Percentiles rank a stretch among this genome's conserved stretches.
phyloP scores from a whole-genome alignment of 345 rosid genomes.

The Lagerstroemia speciosa region DNA sequence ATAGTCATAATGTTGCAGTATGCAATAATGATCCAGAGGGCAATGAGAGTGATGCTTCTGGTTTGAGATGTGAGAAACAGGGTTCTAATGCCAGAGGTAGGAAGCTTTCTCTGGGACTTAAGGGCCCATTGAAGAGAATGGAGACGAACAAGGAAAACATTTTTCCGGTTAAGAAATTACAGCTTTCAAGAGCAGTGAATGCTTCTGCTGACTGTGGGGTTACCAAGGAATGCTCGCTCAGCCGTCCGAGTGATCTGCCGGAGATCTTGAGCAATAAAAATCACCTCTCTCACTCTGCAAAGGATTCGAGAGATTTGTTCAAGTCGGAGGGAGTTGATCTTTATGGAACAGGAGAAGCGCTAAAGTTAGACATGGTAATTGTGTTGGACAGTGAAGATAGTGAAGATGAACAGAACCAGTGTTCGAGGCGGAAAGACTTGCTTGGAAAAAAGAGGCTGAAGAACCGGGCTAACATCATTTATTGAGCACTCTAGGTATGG shows the following conservation, averaged over 20 bases:
- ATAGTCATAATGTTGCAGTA: neutral
- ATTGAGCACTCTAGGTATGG: too few relatives aligned
- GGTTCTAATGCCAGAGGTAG: slow-evolving; percentile 6
- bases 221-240: slow-evolving; percentile 20
- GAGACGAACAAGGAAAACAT: slow-evolving; percentile 25
- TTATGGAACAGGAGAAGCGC: slow-evolving; percentile 21
- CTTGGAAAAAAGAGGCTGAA: slow-evolving; percentile 25
- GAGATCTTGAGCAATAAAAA: slow-evolving; percentile 8
- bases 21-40: neutral
- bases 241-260: slow-evolving; percentile 23
- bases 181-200: slow-evolving; percentile 14
- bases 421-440: slow-evolving; percentile 24
- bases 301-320: slow-evolving; percentile 6
- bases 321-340: slow-evolving; percentile 14
- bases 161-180: slow-evolving; percentile 11
- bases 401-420: slow-evolving; percentile 38
- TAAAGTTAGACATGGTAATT: slow-evolving; percentile 33
- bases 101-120: slow-evolving; percentile 41
- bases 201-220: slow-evolving; percentile 14
- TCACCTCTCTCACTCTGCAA: slow-evolving; percentile 1
- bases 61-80: slow-evolving; percentile 16
- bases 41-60: slow-evolving; percentile 4
- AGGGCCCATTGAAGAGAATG: slow-evolving; percentile 14
- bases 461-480: slow-evolving; percentile 8
- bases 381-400: slow-evolving; percentile 79